A percentile compares a stretch with the other conserved stretches of the same genome.
Evolutionary conservation across 805 yeast species (phyloP).

Genomic region (Spathaspora arborariae): DNA sequence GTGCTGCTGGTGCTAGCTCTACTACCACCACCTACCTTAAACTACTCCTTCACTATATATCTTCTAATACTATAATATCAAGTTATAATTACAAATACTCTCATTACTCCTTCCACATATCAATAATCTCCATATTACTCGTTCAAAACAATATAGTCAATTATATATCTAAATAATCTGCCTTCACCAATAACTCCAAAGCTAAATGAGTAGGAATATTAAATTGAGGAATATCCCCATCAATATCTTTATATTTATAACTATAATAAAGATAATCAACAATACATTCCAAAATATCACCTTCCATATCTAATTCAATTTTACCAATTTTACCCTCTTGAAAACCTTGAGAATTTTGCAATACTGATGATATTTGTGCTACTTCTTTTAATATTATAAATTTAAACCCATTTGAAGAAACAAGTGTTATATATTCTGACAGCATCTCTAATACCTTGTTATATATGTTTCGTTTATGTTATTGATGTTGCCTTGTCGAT

Average conservation of each 20-base stretch:
- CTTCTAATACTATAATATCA: too few species aligned
- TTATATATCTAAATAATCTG: conserved; percentile 76
- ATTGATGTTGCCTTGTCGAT: neutral
- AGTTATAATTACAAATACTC: too few species aligned
- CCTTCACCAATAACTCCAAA: conserved; percentile 84
- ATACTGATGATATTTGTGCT: conserved; percentile 63
- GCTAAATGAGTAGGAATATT: conserved; percentile 94
- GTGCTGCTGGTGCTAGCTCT: too few species aligned
- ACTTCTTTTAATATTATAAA: conserved; percentile 66
- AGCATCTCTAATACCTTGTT: conserved; percentile 1
- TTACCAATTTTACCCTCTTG: conserved; percentile 58
- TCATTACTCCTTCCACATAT: too few species aligned
- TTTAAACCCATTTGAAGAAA: conserved; percentile 68
- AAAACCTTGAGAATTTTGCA: conserved; percentile 49
- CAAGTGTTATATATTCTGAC: conserved; percentile 57
- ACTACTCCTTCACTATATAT: too few species aligned
- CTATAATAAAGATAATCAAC: conserved; percentile 83
- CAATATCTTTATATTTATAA: conserved; percentile 56
- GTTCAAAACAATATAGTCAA: too few species aligned
- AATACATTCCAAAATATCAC: conserved; percentile 68
- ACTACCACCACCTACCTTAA: too few species aligned
- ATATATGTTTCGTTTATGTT: neutral
- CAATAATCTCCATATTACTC: too few species aligned
- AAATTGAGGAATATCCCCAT: conserved; percentile 74
- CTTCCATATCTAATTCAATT: conserved; percentile 63